phyloP scores from a whole-genome alignment of 139 green algal genomes.

The Ettlia oleoabundans region DNA sequence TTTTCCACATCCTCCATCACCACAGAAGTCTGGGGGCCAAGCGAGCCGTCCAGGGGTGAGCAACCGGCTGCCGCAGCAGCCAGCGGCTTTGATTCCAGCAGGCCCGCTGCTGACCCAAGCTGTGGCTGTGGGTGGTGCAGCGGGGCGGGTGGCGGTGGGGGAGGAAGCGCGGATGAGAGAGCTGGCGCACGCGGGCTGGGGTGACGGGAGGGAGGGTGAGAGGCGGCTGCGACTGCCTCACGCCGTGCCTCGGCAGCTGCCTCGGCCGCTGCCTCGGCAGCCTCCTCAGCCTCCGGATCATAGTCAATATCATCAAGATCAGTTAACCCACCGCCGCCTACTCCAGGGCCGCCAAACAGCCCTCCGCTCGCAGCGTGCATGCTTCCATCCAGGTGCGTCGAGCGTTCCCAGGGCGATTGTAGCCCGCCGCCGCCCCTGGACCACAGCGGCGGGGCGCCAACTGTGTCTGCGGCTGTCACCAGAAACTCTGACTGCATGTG shows the following conservation, averaged over 20 bases:
- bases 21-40: conserved; percentile 12
- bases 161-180: neutral
- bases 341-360: conserved; percentile 49
- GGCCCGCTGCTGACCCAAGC: neutral
- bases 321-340: neutral
- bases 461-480: conserved; percentile 22
- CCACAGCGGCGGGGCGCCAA: neutral
- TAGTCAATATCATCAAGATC: conserved; percentile 23
- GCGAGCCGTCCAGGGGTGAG: neutral
- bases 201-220: neutral
- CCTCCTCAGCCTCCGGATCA: conserved; percentile 27
- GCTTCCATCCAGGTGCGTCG: neutral
- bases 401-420: conserved; percentile 4
- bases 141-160: neutral
- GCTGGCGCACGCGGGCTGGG: neutral
- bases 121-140: conserved; percentile 15
- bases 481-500: conserved; percentile 11
- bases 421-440: neutral
- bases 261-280: conserved; percentile 14
- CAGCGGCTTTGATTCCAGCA: neutral
- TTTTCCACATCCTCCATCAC: conserved; percentile 14
- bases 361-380: neutral
- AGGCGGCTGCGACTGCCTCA: neutral
- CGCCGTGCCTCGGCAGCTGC: neutral
- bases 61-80: neutral